Percentiles rank a stretch among this genome's conserved stretches.
Evolutionary conservation across 129 eudicot species (phyloP).

Genomic region (Flaveria trinervia): DNA sequence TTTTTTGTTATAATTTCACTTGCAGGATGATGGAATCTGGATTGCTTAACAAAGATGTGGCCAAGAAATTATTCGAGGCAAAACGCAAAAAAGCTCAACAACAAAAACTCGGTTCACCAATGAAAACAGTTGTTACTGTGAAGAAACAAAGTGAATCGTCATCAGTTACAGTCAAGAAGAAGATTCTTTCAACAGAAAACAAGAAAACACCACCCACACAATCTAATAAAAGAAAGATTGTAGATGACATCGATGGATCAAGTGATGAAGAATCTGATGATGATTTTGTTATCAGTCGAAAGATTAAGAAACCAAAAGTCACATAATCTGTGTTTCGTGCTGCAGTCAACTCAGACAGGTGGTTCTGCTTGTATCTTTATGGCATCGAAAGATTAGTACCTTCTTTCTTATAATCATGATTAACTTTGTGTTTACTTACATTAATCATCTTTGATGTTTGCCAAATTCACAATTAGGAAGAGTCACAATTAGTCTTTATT

Average conservation of each 20-base stretch:
- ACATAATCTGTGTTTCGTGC: conserved; percentile 26
- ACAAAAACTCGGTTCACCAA: conserved; percentile 66
- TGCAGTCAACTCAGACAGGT: neutral
- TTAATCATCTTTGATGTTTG: neutral
- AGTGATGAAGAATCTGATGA: conserved; percentile 57
- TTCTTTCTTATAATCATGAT: neutral
- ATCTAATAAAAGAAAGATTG: conserved; percentile 55
- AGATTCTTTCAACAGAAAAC: conserved; percentile 45
- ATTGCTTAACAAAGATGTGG: conserved; percentile 69
- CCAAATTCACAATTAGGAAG: neutral
- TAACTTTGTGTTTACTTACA: neutral
- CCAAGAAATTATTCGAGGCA: conserved; percentile 61
- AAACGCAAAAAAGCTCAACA: conserved; percentile 58
- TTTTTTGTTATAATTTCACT: neutral
- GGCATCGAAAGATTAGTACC: neutral
- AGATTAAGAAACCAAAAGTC: conserved; percentile 54
- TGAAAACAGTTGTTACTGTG: conserved; percentile 60
- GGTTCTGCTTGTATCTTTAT: conserved; percentile 8
- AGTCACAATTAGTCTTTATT: too few relatives aligned
- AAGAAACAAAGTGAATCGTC: conserved; percentile 46
- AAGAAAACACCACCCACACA: conserved; percentile 61
- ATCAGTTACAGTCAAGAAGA: conserved; percentile 52
- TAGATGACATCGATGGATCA: conserved; percentile 29
- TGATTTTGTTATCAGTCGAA: conserved; percentile 48
- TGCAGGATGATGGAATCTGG: conserved; percentile 95